Percentiles rank a stretch among this genome's conserved stretches.
Evolutionary conservation across 2,329 filamentous ascomycete species (phyloP).

Genomic region (Fusarium sp.): DNA sequence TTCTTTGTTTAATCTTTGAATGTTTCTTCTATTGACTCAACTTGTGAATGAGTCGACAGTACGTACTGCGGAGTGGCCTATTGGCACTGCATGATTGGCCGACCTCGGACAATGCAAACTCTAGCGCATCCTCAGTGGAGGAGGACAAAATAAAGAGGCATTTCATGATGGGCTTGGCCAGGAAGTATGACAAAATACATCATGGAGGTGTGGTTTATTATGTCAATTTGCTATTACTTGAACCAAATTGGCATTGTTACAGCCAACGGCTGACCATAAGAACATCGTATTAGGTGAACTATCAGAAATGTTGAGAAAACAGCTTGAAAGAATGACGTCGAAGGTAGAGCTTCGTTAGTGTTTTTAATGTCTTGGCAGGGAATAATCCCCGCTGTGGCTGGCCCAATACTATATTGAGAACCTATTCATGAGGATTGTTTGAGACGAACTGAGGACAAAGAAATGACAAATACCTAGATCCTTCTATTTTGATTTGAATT

Average conservation of each 20-base stretch:
- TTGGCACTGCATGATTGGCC: slow-evolving; percentile 37
- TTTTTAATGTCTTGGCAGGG: neutral
- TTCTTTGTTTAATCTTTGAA: slow-evolving; percentile 28
- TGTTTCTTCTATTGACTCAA: slow-evolving; percentile 43
- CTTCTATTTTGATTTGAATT: neutral
- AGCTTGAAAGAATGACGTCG: slow-evolving; percentile 15
- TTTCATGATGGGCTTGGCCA: slow-evolving; percentile 7
- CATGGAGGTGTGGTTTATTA: neutral
- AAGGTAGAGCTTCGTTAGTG: slow-evolving; percentile 4
- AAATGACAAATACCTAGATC: neutral
- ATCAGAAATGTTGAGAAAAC: neutral
- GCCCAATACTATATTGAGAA: slow-evolving; percentile 1
- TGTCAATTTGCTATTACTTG: neutral
- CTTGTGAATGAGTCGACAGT: slow-evolving; percentile 18
- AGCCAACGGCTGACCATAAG: neutral
- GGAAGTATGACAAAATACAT: neutral
- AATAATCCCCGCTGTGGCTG: slow-evolving; percentile 13
- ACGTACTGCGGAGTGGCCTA: slow-evolving; percentile 38
- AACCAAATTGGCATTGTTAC: neutral
- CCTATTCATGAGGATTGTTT: neutral
- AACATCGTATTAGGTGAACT: neutral
- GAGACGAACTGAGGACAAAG: neutral
- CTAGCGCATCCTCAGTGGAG: slow-evolving; percentile 2
- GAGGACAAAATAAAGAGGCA: slow-evolving; percentile 15
- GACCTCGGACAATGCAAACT: slow-evolving; percentile 26